phyloP scores from a whole-genome alignment of 345 rosid genomes.

The Corchorus olitorius region DNA sequence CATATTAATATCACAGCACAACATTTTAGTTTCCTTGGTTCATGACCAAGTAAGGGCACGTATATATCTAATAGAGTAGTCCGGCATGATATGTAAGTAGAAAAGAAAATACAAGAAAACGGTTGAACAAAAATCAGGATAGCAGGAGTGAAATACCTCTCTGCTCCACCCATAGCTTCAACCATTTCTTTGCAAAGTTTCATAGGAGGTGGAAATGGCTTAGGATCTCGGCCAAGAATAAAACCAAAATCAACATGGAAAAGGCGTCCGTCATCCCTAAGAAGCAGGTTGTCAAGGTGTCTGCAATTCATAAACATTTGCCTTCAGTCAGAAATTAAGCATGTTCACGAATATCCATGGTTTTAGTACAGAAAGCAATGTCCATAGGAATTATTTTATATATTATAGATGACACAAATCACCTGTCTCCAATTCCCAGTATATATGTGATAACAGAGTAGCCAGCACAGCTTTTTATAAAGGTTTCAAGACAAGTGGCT shows the following conservation, averaged over 20 bases:
- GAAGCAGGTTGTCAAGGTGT: constrained; percentile 96
- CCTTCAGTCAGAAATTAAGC: constrained; percentile 11
- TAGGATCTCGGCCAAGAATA: constrained; percentile 97
- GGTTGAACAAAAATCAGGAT: not conserved
- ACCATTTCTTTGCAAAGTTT: constrained; percentile 99
- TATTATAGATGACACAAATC: not conserved
- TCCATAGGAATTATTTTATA: not conserved
- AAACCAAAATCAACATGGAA: constrained; percentile 98
- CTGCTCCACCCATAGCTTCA: constrained; percentile 99
- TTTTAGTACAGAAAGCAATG: not conserved
- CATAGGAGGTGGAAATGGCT: constrained; percentile 99
- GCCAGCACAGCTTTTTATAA: constrained; percentile 98
- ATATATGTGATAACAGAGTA: constrained; percentile 97
- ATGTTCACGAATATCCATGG: not conserved
- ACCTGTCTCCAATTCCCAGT: constrained; percentile 99
- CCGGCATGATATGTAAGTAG: not conserved
- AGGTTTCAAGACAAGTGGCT: constrained; percentile 91
- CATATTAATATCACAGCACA: not conserved
- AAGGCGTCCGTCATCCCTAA: constrained; percentile 91
- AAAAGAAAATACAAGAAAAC: not conserved
- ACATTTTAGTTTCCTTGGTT: constrained; percentile 2
- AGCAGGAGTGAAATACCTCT: constrained; percentile 53
- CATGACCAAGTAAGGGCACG: not conserved
- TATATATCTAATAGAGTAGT: not conserved
- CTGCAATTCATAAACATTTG: constrained; percentile 40